Evolutionary conservation across 2,329 filamentous ascomycete species (phyloP).

Genomic region (Monilinia laxa): DNA sequence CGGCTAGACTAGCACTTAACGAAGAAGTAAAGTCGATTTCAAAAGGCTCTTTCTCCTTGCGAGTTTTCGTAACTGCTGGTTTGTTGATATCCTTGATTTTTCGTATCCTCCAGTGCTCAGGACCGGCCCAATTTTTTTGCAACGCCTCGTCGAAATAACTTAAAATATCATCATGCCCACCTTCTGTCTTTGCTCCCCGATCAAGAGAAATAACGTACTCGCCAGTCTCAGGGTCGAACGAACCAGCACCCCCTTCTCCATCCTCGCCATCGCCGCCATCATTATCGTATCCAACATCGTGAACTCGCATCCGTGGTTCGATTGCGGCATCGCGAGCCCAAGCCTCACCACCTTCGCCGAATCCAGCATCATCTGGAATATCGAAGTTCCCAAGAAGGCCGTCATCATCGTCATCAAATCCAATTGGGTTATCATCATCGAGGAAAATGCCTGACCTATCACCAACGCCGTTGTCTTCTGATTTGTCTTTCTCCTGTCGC

Average conservation of each 20-base stretch:
- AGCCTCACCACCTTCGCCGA: constrained; percentile 92
- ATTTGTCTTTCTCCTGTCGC: constrained; percentile 67
- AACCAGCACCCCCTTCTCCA: constrained; percentile 51
- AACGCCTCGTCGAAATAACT: constrained; percentile 96
- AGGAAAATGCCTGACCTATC: constrained; percentile 80
- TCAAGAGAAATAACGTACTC: constrained; percentile 80
- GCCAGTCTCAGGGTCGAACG: constrained; percentile 65
- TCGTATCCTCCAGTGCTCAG: constrained; percentile 97
- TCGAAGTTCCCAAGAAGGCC: constrained; percentile 69
- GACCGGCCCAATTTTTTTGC: constrained; percentile 95
- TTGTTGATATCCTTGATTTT: constrained; percentile 82
- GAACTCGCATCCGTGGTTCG: constrained; percentile 81
- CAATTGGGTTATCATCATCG: constrained; percentile 80
- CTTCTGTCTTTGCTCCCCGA: constrained; percentile 62
- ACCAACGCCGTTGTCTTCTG: constrained; percentile 51
- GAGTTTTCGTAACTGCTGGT: constrained; percentile 59
- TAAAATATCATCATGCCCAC: constrained; percentile 87
- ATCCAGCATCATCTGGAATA: constrained; percentile 68
- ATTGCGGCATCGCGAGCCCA: constrained; percentile 90
- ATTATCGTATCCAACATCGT: constrained; percentile 58
- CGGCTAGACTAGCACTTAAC: constrained; percentile 67
- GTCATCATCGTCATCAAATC: constrained; percentile 79
- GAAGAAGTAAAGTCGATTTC: constrained; percentile 86
- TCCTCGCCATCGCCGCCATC: constrained; percentile 53
- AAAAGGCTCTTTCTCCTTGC: constrained; percentile 96